Evolutionary conservation across 2,329 filamentous ascomycete genomes (phyloP), one percentile per base, ranked within the genome.

Genomic region (Leptographium lundbergii): DNA sequence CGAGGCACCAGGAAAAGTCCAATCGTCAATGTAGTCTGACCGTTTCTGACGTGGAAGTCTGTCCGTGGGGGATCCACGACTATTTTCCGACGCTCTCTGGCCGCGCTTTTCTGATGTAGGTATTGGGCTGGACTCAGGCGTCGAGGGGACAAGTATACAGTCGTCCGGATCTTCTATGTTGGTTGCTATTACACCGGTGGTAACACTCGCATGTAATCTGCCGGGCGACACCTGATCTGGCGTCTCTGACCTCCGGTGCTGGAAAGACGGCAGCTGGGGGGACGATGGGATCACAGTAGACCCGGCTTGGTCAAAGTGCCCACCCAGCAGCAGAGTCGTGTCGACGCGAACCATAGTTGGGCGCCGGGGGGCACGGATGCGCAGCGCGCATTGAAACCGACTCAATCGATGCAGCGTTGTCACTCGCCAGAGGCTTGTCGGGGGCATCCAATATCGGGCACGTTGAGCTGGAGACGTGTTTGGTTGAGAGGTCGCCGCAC

Each of bases 321-420:
- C 54, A 7, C 34, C 39, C 32, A 32, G 36, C 29, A 57, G 42
- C 29, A 55, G 19, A 10, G 24, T 55, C 13, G 54, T 57, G 17
- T 62, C 50, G 47, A 68, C 61, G 59, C 70, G 64, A 63, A 71
- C 67, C 70, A 73, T 72, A 52, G 57, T 65, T 56, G 60, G 57
- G 58, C 62, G 66, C 61, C 57, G 69, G 59, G 69, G 64, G 61
- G 66, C 54, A 54, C 67, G 68, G 67, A 59, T 73, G 75, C 77
- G 76, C 75, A 73, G 63, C 64, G 76, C 77, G 76, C 78, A 77
- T 75, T 71, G 69, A 69, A 70, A 61, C 54, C 63, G 60, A 59
- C 36, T 63, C 45, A 57, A 61, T 50, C 63, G 65, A 64, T 69
- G 66, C 71, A 71, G 64, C 61, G 65, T 73, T 34, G 57, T 5